Evolutionary conservation across 306 rosid genomes (phyloP).

Genomic region (Lupinus albus): DNA sequence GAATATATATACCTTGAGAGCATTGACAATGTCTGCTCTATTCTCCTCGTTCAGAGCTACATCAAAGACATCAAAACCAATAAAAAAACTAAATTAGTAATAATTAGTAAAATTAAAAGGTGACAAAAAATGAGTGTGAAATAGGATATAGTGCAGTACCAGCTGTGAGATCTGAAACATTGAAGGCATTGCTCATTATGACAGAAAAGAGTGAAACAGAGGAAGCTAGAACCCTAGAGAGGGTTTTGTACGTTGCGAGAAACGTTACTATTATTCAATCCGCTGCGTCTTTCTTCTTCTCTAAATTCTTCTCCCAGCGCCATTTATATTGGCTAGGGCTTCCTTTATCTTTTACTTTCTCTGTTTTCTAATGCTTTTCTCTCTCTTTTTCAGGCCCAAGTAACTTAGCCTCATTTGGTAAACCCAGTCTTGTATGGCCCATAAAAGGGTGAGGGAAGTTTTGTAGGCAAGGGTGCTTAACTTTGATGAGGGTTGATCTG

Average conservation of each 20-base stretch:
- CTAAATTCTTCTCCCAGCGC: conserved; percentile 14
- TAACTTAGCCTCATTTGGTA: not conserved
- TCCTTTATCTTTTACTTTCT: not conserved
- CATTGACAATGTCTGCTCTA: conserved; percentile 81
- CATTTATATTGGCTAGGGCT: conserved; percentile 36
- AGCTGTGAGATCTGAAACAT: conserved; percentile 72
- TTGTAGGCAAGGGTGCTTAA: no score
- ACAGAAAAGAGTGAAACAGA: not conserved
- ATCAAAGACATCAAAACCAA: not conserved
- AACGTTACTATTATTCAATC: conserved; percentile 53
- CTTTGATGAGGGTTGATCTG: no score
- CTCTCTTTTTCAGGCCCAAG: conserved; percentile 22
- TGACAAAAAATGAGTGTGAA: not conserved
- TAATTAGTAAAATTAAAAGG: no score
- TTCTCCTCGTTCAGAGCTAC: conserved; percentile 70
- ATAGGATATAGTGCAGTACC: conserved; percentile 25
- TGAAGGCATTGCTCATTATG: conserved; percentile 68
- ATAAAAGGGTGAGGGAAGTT: not conserved
- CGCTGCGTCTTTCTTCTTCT: conserved; percentile 42
- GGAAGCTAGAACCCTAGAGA: conserved; percentile 73
- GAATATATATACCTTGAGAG: conserved; percentile 63
- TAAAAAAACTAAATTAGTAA: not conserved
- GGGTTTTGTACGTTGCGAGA: conserved; percentile 27
- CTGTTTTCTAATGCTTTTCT: not conserved
- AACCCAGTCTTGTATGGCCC: not conserved